Percentiles rank a stretch among this genome's conserved stretches.
phyloP scores from a whole-genome alignment of 2,329 filamentous ascomycete genomes.

The Bipolaris zeicola region DNA sequence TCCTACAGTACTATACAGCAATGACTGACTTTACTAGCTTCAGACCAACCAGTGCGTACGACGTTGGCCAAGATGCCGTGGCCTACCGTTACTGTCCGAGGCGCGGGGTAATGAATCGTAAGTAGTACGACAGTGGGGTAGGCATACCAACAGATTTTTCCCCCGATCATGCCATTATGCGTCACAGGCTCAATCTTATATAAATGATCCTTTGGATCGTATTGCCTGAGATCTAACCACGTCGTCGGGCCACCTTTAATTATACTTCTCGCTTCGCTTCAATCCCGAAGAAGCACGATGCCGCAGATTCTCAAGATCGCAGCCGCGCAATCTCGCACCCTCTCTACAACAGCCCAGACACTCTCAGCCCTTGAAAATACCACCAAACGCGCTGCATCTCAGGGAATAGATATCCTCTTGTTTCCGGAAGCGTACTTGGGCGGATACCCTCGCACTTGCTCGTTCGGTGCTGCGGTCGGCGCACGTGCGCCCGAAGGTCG shows the following conservation, averaged over 20 bases:
- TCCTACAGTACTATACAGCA: neutral
- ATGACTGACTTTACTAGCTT: neutral
- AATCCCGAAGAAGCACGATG: constrained; percentile 33
- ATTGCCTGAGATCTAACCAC: too few relatives aligned
- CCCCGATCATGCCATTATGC: neutral
- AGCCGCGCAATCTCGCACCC: constrained; percentile 56
- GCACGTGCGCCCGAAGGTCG: constrained; percentile 70
- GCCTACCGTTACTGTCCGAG: neutral
- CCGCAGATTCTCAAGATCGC: constrained; percentile 55
- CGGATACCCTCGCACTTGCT: constrained; percentile 82
- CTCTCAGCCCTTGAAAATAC: constrained; percentile 68
- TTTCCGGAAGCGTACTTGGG: constrained; percentile 93
- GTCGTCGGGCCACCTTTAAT: too few relatives aligned
- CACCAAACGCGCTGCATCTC: constrained; percentile 66
- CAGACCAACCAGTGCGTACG: neutral
- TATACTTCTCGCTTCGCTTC: neutral
- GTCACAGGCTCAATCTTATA: neutral
- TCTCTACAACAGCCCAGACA: constrained; percentile 61
- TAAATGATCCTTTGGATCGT: neutral
- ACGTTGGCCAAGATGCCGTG: neutral
- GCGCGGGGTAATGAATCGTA: neutral
- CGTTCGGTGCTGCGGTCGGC: constrained; percentile 78
- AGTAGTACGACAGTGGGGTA: constrained; percentile 6
- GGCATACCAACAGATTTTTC: neutral
- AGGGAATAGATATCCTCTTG: constrained; percentile 71